A percentile compares a stretch with the other conserved stretches of the same genome.
Evolutionary conservation across 129 eudicot genomes (phyloP).

Genomic region (Smallanthus sonchifolius): DNA sequence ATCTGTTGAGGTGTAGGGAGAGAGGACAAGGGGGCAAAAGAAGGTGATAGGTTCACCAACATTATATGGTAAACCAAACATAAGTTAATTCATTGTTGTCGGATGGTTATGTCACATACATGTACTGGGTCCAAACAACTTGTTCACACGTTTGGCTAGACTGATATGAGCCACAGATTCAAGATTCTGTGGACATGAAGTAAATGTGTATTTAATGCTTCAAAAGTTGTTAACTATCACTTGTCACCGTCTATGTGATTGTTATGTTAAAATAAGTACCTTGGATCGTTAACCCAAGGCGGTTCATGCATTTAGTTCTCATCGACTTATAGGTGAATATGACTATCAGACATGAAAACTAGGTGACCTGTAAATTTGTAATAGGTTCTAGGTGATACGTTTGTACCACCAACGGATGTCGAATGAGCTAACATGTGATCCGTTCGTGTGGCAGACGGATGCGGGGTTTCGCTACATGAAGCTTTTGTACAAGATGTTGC

Average conservation of each 20-base stretch:
- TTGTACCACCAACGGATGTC: no score
- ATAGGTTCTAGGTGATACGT: no score
- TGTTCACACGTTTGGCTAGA: background rate
- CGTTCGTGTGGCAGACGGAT: no score
- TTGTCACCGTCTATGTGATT: background rate
- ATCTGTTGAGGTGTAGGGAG: background rate
- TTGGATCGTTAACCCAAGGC: no score
- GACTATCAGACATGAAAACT: no score
- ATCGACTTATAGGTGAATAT: no score
- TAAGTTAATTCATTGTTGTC: background rate
- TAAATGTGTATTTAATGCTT: background rate
- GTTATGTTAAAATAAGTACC: no score
- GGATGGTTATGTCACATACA: background rate
- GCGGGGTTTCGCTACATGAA: no score
- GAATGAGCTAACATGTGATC: no score
- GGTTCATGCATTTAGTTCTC: no score
- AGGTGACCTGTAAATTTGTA: no score
- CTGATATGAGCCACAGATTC: slow-evolving; percentile 15
- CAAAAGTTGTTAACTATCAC: background rate
- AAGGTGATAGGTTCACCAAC: slow-evolving; percentile 16
- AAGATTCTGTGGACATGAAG: background rate
- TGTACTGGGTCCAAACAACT: slow-evolving; percentile 11
- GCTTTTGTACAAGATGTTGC: no score
- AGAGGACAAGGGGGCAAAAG: background rate
- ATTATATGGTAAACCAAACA: slow-evolving; percentile 19